These are phyloP conservation scores for Akebia trifoliata DNA, from an alignment of 164 flowering plant species.

Conservation along the genomic window DNA sequence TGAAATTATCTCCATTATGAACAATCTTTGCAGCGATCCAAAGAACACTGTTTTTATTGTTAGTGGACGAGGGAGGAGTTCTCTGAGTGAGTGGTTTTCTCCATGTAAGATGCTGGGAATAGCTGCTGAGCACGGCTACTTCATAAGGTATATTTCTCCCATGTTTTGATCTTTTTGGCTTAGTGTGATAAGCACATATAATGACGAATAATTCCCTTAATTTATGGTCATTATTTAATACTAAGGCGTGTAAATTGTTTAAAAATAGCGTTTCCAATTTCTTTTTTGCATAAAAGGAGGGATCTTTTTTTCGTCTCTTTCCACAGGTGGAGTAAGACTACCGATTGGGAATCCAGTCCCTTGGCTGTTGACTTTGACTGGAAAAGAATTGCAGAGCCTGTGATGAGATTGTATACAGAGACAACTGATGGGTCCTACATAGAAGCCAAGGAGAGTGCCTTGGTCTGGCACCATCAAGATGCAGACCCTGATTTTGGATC, in stretches of 20 bases:
- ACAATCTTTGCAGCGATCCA: conserved; percentile 50
- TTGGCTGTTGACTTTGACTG: conserved; percentile 48
- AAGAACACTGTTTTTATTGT: conserved; percentile 75
- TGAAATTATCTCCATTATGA: conserved; percentile 51
- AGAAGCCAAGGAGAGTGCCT: conserved; percentile 58
- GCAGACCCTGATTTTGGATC: conserved; percentile 77
- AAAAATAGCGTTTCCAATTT: not conserved
- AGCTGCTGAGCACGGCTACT: conserved; percentile 84
- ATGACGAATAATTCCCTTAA: too few relatives aligned
- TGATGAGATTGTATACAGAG: conserved; percentile 62
- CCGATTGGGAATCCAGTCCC: conserved; percentile 47
- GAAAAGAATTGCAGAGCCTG: conserved; percentile 64
- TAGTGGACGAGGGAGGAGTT: conserved; percentile 63
- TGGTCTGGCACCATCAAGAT: conserved; percentile 81
- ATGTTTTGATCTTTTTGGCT: not conserved
- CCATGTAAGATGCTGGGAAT: conserved; percentile 63
- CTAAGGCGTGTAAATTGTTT: too few relatives aligned
- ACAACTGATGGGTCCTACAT: conserved; percentile 70
- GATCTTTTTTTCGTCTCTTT: not conserved
- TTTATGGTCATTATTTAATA: too few relatives aligned
- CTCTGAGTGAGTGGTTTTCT: conserved; percentile 61
- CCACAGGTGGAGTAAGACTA: conserved; percentile 50
- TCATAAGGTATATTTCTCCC: conserved; percentile 40
- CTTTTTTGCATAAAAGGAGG: not conserved
- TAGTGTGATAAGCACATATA: too few relatives aligned